These are phyloP conservation scores for Phytopythium kandeliae DNA, from an alignment of 352 stramenopile genomes.

Conservation along the genomic window DNA sequence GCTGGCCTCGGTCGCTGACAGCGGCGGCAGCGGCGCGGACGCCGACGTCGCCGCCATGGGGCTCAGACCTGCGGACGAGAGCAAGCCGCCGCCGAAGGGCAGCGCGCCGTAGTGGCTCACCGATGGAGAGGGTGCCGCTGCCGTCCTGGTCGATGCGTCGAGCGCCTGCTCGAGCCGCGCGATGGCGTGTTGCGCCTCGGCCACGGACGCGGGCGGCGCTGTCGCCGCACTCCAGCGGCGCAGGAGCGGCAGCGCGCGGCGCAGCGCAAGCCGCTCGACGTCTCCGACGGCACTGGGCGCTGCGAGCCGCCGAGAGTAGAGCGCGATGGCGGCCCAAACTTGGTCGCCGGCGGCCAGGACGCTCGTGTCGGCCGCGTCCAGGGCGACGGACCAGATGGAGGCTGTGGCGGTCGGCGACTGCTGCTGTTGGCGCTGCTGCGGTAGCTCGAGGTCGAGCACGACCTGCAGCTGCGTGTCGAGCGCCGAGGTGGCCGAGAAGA, in stretches of 20 bases:
- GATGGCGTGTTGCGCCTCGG: slow-evolving; percentile 49
- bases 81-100: no score
- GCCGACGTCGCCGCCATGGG: background rate
- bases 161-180: slow-evolving; percentile 54
- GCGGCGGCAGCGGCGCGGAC: slow-evolving; percentile 14
- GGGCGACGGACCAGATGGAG: slow-evolving; percentile 3
- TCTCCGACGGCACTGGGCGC: slow-evolving; percentile 34
- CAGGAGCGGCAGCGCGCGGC: slow-evolving; percentile 37
- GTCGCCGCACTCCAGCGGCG: slow-evolving; percentile 44
- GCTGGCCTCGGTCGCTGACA: slow-evolving; percentile 26
- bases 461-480: slow-evolving; percentile 43
- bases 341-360: slow-evolving; percentile 20
- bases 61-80: no score
- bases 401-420: background rate
- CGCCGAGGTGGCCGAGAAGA: slow-evolving; percentile 47
- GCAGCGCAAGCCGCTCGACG: slow-evolving; percentile 44
- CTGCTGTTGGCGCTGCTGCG: slow-evolving; percentile 1
- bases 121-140: no score
- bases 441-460: slow-evolving; percentile 31
- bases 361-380: slow-evolving; percentile 4
- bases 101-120: no score
- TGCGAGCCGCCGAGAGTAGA: slow-evolving; percentile 54
- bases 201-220: slow-evolving; percentile 46
- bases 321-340: slow-evolving; percentile 49
- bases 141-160: slow-evolving; percentile 7